Conservation (phyloP, 768 basidiomycete genomes). For the Collybia sordida region DNA sequence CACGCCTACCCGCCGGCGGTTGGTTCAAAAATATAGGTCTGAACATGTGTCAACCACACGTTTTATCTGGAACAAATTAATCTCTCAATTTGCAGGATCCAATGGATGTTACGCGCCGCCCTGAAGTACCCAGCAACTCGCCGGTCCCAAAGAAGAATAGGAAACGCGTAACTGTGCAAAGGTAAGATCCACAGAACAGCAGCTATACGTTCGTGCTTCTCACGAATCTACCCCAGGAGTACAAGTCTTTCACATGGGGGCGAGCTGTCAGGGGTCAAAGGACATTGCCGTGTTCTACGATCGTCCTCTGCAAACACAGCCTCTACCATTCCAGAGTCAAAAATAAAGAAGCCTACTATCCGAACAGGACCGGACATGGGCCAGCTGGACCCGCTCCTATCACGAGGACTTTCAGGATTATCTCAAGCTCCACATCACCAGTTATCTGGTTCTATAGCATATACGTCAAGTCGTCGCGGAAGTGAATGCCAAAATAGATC, state of each 20-base stretch:
- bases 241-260: constrained; percentile 14
- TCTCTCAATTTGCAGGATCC: no score
- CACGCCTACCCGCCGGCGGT: no score
- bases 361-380: constrained; percentile 4
- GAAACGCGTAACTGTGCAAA: constrained; percentile 1
- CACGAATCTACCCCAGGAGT: constrained; percentile 8
- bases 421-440: background rate
- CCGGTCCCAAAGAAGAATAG: constrained; percentile 1
- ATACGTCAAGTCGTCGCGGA: constrained; percentile 2
- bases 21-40: no score
- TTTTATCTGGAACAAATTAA: no score
- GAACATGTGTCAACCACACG: no score
- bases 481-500: constrained; percentile 4
- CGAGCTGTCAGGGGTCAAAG: constrained; percentile 8
- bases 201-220: constrained; percentile 6
- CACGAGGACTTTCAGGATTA: background rate
- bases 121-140: constrained; percentile 15
- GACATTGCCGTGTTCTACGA: constrained; percentile 9
- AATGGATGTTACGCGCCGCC: constrained; percentile 16
- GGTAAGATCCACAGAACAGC: constrained; percentile 11
- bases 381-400: constrained; percentile 17
- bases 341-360: constrained; percentile 4
- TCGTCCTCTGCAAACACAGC: constrained; percentile 10
- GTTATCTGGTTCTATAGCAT: constrained; percentile 6
- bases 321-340: constrained; percentile 4